Evolutionary conservation across 139 green algal genomes (phyloP).

Genomic region (Micractinium sp.): DNA sequence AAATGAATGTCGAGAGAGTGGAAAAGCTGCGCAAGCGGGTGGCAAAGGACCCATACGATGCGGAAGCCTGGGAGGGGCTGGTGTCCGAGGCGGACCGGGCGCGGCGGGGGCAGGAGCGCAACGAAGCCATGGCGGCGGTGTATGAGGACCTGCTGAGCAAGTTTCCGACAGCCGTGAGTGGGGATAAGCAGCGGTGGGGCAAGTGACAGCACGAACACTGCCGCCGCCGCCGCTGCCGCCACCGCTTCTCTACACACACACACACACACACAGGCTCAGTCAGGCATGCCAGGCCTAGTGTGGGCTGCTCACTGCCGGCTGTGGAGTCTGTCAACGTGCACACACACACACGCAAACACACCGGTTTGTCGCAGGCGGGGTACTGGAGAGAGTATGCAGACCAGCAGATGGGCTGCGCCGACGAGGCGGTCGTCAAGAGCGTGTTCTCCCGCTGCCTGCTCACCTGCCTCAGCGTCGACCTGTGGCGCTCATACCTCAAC

Average conservation of each 20-base stretch:
- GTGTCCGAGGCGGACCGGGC: constrained; percentile 24
- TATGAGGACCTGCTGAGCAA: constrained; percentile 73
- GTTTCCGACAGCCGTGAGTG: constrained; percentile 73
- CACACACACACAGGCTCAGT: neutral
- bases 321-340: neutral
- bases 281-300: neutral
- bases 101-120: neutral
- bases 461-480: constrained; percentile 71
- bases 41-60: constrained; percentile 34
- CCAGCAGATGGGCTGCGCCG: constrained; percentile 53
- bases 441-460: constrained; percentile 90
- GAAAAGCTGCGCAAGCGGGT: constrained; percentile 10
- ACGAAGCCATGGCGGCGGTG: constrained; percentile 34
- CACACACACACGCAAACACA: neutral
- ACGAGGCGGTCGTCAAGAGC: constrained; percentile 57
- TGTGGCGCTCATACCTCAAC: constrained; percentile 83
- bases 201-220: neutral
- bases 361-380: constrained; percentile 44
- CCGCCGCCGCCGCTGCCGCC: neutral
- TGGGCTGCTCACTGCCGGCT: neutral
- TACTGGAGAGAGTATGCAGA: constrained; percentile 78
- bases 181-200: neutral
- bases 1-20: neutral
- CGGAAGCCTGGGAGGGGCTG: constrained; percentile 42
- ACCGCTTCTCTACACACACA: neutral